phyloP scores from a whole-genome alignment of 2,329 filamentous ascomycete genomes.

The Paecilomyces niveus region DNA sequence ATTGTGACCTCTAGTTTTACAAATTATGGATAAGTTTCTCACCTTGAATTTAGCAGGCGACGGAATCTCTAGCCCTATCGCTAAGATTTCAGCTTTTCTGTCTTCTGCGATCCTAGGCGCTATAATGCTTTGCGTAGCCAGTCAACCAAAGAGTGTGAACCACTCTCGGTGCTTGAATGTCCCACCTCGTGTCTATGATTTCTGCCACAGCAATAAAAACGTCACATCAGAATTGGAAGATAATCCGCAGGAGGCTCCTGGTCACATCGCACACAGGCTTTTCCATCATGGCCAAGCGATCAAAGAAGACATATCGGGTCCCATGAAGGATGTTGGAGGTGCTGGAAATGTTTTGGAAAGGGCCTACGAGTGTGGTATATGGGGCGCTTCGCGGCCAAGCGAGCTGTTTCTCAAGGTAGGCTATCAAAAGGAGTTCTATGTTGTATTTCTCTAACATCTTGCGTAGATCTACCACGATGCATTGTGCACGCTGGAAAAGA shows the following conservation, averaged over 20 bases:
- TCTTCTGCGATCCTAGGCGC: background rate
- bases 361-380: slow-evolving; percentile 58
- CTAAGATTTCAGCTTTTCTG: background rate
- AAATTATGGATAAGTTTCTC: background rate
- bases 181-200: slow-evolving; percentile 41
- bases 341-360: slow-evolving; percentile 42
- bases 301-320: slow-evolving; percentile 16
- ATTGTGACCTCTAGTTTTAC: background rate
- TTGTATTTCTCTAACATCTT: background rate
- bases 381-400: slow-evolving; percentile 57
- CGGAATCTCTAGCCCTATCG: background rate
- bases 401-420: slow-evolving; percentile 58
- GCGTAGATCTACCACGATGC: slow-evolving; percentile 58
- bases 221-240: slow-evolving; percentile 53
- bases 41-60: background rate
- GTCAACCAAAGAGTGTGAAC: slow-evolving; percentile 11
- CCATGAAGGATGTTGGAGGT: slow-evolving; percentile 12
- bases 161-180: slow-evolving; percentile 25
- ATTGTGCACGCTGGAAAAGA: slow-evolving; percentile 35
- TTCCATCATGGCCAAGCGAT: slow-evolving; percentile 36
- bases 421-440: background rate
- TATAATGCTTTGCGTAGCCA: background rate
- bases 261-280: slow-evolving; percentile 49
- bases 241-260: slow-evolving; percentile 47
- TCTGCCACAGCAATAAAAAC: slow-evolving; percentile 48